A percentile compares a stretch with the other conserved stretches of the same genome.
Evolutionary conservation across 306 rosid species (phyloP).

Genomic region (Vachellia collinsii): DNA sequence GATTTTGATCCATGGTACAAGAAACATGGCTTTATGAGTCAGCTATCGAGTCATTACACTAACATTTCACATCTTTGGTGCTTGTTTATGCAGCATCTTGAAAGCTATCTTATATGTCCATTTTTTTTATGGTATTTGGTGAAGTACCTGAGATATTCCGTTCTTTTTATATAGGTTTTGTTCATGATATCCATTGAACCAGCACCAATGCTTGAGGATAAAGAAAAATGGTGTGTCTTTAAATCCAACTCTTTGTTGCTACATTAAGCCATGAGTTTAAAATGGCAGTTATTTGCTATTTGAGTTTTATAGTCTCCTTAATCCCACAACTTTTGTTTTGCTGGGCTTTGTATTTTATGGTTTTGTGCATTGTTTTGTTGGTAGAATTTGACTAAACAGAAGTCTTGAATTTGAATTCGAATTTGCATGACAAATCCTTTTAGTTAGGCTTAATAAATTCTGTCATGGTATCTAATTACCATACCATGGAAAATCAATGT

Average conservation of each 20-base stretch:
- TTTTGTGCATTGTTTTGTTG: slow-evolving; percentile 2
- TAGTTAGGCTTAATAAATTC: not conserved
- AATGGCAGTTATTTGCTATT: slow-evolving; percentile 15
- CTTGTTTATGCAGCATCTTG: slow-evolving; percentile 4
- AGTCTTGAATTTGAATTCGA: not conserved
- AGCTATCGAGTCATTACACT: slow-evolving; percentile 8
- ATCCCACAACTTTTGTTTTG: slow-evolving; percentile 7
- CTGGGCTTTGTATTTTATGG: slow-evolving; percentile 1
- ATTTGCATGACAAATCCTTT: not conserved
- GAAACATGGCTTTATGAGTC: not conserved
- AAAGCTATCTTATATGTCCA: not conserved
- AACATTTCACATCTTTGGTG: not conserved
- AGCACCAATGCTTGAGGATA: slow-evolving; percentile 99
- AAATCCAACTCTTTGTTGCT: slow-evolving; percentile 24
- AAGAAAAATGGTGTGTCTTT: slow-evolving; percentile 92
- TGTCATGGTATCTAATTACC: not conserved
- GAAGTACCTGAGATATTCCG: slow-evolving; percentile 38
- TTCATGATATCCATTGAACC: slow-evolving; percentile 99
- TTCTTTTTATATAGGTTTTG: slow-evolving; percentile 62
- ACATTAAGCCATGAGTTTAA: slow-evolving; percentile 17
- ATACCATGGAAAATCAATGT: not conserved
- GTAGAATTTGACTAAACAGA: not conserved
- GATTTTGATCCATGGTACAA: not conserved
- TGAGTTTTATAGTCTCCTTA: slow-evolving; percentile 23
- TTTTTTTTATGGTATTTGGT: slow-evolving; percentile 27